These are phyloP conservation scores for Porphyra umbilicalis DNA, from an alignment of 31 red algal species.

Conservation along the genomic window DNA sequence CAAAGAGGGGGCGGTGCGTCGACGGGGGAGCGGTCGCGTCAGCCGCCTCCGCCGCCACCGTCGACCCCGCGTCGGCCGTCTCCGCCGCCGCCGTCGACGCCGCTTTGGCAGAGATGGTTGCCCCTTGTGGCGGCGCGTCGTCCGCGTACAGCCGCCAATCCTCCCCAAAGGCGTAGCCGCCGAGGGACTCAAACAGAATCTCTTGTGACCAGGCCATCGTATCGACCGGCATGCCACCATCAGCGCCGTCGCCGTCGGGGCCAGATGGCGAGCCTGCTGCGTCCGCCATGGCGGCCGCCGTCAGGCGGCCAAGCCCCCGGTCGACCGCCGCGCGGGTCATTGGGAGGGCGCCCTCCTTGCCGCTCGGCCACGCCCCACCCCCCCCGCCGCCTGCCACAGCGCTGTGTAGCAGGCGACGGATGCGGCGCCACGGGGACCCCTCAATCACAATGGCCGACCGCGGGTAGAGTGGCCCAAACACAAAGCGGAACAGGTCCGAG, in stretches of 20 bases:
- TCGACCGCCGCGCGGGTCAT: not conserved
- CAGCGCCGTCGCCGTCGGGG: not conserved
- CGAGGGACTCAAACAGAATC: not conserved
- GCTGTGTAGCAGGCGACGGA: not conserved
- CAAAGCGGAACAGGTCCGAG: not conserved
- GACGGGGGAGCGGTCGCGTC: not conserved
- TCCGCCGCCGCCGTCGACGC: not conserved
- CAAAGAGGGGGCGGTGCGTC: not conserved
- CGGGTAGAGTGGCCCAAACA: not conserved
- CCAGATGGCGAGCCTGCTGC: not conserved
- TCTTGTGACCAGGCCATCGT: not conserved
- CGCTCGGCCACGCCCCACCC: not conserved
- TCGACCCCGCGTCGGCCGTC: too few relatives aligned
- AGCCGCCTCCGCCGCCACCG: not conserved
- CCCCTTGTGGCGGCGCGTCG: too few relatives aligned
- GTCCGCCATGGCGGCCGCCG: not conserved
- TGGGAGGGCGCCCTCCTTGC: not conserved
- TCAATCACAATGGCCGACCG: not conserved
- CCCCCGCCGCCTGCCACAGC: not conserved
- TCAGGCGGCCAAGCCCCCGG: not conserved
- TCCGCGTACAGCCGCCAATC: not conserved
- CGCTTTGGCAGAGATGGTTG: too few relatives aligned
- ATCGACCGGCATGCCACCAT: not conserved
- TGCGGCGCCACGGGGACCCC: not conserved
- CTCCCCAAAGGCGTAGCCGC: not conserved